Base-by-base conservation (phyloP, 2,329 filamentous ascomycete species). In the Aspergillus brasiliensis region DNA sequence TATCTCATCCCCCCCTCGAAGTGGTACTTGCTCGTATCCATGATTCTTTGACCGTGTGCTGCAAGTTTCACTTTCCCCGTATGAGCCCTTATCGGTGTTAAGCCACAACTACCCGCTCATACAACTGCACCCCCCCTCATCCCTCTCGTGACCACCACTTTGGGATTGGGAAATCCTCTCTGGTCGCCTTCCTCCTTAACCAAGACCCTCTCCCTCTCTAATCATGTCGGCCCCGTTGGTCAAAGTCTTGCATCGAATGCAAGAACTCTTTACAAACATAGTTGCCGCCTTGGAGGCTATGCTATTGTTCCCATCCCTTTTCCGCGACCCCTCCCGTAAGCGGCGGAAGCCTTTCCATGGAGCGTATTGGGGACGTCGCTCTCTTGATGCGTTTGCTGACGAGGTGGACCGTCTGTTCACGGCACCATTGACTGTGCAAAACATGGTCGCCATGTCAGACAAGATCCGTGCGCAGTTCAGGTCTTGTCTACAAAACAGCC, bases 401-500 rank as follows among this genome's bases (percentile, higher is more conserved):
- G 77, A 79, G 62, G 66, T 79, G 46, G 72, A 78, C 17, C 65
- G 62, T 37, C 67, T 76, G 19, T 78, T 78, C 56, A 71, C 71
- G 6, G 64, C 71, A 3, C 77, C 76, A 15, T 62, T 79, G 25
- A 68, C 71, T 15, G 67, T 71, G 23, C 63, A 62, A 44, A 74
- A 73, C 47, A 76, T 81, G 77, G 55, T 76, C 47, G 66, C 68
- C 55, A 81, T 81, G 78, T 80, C 79, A 3, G 71, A 75, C 46
- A 73, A 75, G 64, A 77, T 81, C 40, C 76, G 76, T 27, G 74
- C 76, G 23, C 84, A 88, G 65, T 86, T 87, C 66, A 75, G 77
- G 54, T 77, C 81, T 53, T 83, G 82, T 65, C 75, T 88, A 28
- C 79, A 83, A 65, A 76, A 79, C 44, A 86, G 83, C 71, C 80